Evolutionary conservation across 139 green algal genomes (phyloP).

Genomic region (Desmodesmus armatus): DNA sequence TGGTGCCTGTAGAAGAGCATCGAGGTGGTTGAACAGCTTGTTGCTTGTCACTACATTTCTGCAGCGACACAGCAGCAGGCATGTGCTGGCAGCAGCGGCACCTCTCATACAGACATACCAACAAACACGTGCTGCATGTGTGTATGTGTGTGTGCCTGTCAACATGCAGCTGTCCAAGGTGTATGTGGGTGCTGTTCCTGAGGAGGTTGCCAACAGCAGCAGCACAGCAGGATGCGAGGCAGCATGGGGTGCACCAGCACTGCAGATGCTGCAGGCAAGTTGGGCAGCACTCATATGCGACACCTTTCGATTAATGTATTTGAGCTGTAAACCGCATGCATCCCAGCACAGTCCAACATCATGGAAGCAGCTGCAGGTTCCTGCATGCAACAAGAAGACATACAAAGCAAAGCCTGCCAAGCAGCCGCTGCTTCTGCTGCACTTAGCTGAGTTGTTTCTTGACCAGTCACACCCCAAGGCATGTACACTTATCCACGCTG

Average conservation of each 20-base stretch:
- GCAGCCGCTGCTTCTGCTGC: not conserved
- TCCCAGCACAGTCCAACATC: no score
- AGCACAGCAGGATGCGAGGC: not conserved
- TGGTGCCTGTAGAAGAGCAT: not conserved
- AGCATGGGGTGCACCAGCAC: not conserved
- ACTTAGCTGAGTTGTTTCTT: not conserved
- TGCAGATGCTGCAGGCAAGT: slow-evolving; percentile 11
- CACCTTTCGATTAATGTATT: no score
- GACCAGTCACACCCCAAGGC: not conserved
- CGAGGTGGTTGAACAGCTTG: not conserved
- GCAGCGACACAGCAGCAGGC: no score
- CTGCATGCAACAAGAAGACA: no score
- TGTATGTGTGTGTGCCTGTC: not conserved
- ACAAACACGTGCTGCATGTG: not conserved
- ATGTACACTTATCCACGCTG: not conserved
- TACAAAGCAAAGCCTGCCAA: no score
- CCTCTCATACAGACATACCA: not conserved
- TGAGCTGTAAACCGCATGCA: no score
- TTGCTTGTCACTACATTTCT: no score
- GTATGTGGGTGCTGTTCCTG: slow-evolving; percentile 23
- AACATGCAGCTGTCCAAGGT: slow-evolving; percentile 8
- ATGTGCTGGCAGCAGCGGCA: no score
- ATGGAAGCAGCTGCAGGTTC: no score
- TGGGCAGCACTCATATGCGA: no score
- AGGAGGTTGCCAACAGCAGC: not conserved